Evolutionary conservation across 2,329 filamentous ascomycete species (phyloP).

Genomic region (Coniosporium tulheliwenetii): DNA sequence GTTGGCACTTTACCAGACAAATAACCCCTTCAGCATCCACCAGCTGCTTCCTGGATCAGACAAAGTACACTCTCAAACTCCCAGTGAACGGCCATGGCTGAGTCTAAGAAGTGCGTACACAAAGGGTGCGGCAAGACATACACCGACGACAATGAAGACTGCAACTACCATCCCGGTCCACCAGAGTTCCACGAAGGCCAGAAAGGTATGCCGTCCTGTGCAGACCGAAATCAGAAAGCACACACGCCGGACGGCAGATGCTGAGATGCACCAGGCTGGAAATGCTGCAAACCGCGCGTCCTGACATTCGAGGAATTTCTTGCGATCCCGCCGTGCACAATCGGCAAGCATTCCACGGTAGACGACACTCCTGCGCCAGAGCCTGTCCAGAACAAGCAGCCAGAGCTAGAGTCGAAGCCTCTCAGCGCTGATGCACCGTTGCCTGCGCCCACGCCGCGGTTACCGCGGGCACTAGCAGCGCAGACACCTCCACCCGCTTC

Average conservation of each 20-base stretch:
- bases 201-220: slow-evolving; percentile 53
- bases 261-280: slow-evolving; percentile 55
- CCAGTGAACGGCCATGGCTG: slow-evolving; percentile 22
- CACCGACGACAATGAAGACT: slow-evolving; percentile 66
- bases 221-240: too few relatives aligned
- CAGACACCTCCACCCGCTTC: slow-evolving; percentile 20
- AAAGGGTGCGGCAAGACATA: slow-evolving; percentile 88
- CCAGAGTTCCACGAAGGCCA: slow-evolving; percentile 96
- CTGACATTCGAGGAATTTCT: slow-evolving; percentile 98
- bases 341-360: slow-evolving; percentile 79
- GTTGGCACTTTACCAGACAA: too few relatives aligned
- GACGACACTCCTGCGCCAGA: slow-evolving; percentile 44
- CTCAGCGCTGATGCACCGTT: not conserved
- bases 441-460: not conserved
- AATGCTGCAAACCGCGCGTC: slow-evolving; percentile 95
- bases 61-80: too few relatives aligned
- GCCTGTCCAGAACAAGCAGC: slow-evolving; percentile 6
- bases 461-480: slow-evolving; percentile 1
- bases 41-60: too few relatives aligned
- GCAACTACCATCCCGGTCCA: slow-evolving; percentile 82
- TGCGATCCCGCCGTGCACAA: slow-evolving; percentile 78
- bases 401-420: not conserved
- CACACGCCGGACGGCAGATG: too few relatives aligned
- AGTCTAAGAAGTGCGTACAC: slow-evolving; percentile 79
- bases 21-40: too few relatives aligned